Conservation (phyloP, 148 eudicot species). For the Heliosperma pusillum region DNA sequence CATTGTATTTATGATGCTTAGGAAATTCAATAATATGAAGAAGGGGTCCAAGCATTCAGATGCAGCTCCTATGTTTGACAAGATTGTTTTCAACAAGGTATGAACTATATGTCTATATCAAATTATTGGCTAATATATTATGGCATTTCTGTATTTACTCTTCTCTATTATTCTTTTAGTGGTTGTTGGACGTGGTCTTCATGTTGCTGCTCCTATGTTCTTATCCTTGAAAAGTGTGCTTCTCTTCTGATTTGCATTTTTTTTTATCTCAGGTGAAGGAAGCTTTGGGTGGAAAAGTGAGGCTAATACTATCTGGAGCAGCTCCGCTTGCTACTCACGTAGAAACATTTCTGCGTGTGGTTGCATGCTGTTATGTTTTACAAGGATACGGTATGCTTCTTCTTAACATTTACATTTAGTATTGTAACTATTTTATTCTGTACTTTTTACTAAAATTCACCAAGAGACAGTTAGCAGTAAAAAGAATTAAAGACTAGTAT, state of each 20-base stretch:
- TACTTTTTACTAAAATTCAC: not conserved
- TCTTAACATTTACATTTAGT: not conserved
- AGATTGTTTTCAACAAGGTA: slow-evolving; percentile 87
- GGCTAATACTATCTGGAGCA: slow-evolving; percentile 92
- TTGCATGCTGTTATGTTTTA: slow-evolving; percentile 82
- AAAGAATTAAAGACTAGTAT: no score
- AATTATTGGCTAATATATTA: not conserved
- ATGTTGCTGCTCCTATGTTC: not conserved
- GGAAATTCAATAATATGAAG: slow-evolving; percentile 72
- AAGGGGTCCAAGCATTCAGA: slow-evolving; percentile 64
- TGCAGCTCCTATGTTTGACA: slow-evolving; percentile 75
- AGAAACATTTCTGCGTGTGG: slow-evolving; percentile 82
- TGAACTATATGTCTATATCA: not conserved
- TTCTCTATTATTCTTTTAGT: not conserved
- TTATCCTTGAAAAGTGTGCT: not conserved
- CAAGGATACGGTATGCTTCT: slow-evolving; percentile 87
- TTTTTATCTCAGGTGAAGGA: slow-evolving; percentile 62
- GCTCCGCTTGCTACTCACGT: slow-evolving; percentile 96
- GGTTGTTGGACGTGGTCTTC: not conserved
- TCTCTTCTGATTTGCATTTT: slow-evolving; percentile 2
- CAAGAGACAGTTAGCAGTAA: no score
- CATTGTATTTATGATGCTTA: slow-evolving; percentile 29
- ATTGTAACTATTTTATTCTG: not conserved
- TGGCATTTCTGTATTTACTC: not conserved
- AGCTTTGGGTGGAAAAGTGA: slow-evolving; percentile 82